Evolutionary conservation across 768 basidiomycete species (phyloP), one percentile per base, ranked within the genome.

Genomic region (Trametes elegans): DNA sequence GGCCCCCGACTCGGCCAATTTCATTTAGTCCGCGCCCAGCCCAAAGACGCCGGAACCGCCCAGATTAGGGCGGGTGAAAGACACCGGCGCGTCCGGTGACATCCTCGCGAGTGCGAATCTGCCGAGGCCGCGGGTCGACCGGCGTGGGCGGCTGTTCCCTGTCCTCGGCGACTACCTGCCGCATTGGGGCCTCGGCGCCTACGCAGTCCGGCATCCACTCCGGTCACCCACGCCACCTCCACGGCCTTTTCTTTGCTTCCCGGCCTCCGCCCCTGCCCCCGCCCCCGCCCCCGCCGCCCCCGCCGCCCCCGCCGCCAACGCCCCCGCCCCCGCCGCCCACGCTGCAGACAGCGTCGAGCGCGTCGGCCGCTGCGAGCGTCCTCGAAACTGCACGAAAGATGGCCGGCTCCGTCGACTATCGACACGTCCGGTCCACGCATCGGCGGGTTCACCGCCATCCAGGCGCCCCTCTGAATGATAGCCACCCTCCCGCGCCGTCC

Each of bases 221-320:
- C 42, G 35, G 42, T 31, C 28, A 32, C 43, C 46, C 50, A 49
- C 57, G 50, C 50, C 40, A 42, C 19, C 21, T 18, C 34, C 45
- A 53, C 57, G 57, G 57, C 35, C 57, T 58, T 31, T 58, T 52
- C 52, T 58, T 53, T 58, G 57, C 57, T 58, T 41, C 50, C 57
- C 57, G 57, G 51, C 43, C 46, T 27, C 26, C 32, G 18, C 29
- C 9, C 44, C 50, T 26, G 39, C 24, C 14, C 23, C 21, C 28
- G 1, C 24, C 38, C 14, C n/a, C 43, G 21, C 50, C 26, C 31
- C 10, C 27, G 5, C 23, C 34, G 29, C 29, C 36, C n/a, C 8
- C 27, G 23, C 40, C 32, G 42, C 24, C 42, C 42, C 28, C 26
- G 14, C 6, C 28, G 16, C 24, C 27, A 11, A 16, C 43, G 26